Percentiles rank a stretch among this genome's conserved stretches.
These are phyloP conservation scores for Cladophialophora exuberans DNA, from an alignment of 2,329 filamentous ascomycete species.

Conservation along the genomic window DNA sequence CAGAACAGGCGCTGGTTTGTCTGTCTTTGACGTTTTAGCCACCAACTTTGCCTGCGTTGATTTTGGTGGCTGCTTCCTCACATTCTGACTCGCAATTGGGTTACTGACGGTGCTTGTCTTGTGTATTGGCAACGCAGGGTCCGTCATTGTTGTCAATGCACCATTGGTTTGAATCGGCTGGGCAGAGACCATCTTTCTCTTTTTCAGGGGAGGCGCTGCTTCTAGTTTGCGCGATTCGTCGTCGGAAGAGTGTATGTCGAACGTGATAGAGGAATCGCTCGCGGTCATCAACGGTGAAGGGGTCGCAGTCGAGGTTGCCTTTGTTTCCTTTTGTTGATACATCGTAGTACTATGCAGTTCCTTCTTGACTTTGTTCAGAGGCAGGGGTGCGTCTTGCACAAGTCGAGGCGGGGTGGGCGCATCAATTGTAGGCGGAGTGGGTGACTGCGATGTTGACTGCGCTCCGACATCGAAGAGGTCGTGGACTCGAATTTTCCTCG, in stretches of 20 bases:
- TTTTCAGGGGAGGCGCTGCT: conserved; percentile 19
- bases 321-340: not conserved
- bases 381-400: not conserved
- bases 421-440: not conserved
- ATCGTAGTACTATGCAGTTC: not conserved
- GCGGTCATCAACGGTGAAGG: not conserved
- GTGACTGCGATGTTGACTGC: not conserved
- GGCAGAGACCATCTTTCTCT: conserved; percentile 22
- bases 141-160: not conserved
- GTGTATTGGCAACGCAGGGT: not conserved
- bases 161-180: not conserved
- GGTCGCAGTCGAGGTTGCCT: not conserved
- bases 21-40: not conserved
- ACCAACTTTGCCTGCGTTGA: not conserved
- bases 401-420: not conserved
- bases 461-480: conserved; percentile 26
- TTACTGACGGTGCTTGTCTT: not conserved
- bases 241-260: conserved; percentile 34
- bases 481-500: conserved; percentile 24
- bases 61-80: not conserved
- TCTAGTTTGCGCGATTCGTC: conserved; percentile 22
- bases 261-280: conserved; percentile 19
- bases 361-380: not conserved
- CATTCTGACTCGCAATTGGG: not conserved
- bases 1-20: not conserved